These are phyloP conservation scores for Elsinoe batatas DNA, from an alignment of 2,329 filamentous ascomycete species.

Conservation along the genomic window DNA sequence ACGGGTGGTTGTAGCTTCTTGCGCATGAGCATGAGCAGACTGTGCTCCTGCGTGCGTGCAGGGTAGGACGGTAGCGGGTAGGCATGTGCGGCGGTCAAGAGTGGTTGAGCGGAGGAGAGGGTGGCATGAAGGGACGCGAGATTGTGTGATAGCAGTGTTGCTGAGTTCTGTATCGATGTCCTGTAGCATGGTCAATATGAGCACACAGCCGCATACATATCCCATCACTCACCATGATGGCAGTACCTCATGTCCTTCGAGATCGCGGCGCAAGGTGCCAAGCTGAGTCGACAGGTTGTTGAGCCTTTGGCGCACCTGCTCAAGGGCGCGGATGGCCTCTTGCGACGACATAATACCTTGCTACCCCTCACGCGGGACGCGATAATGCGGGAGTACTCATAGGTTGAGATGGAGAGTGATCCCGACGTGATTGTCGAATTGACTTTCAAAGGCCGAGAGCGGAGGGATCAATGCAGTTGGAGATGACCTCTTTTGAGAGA, in stretches of 20 bases:
- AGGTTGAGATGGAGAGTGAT: not conserved
- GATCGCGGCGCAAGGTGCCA: slow-evolving; percentile 19
- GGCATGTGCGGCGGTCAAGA: slow-evolving; percentile 60
- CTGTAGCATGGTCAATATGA: slow-evolving; percentile 16
- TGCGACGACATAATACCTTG: not conserved
- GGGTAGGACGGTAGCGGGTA: slow-evolving; percentile 68
- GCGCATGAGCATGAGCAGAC: slow-evolving; percentile 60
- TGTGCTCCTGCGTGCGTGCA: slow-evolving; percentile 47
- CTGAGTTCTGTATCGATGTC: slow-evolving; percentile 23
- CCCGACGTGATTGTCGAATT: too few relatives aligned
- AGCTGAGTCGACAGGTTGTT: slow-evolving; percentile 23
- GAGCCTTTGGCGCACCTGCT: slow-evolving; percentile 26
- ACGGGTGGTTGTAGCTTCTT: slow-evolving; percentile 76
- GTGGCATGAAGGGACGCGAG: slow-evolving; percentile 57
- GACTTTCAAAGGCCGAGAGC: too few relatives aligned
- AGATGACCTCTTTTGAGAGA: too few relatives aligned
- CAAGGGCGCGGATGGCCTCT: slow-evolving; percentile 22
- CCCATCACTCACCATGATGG: slow-evolving; percentile 25
- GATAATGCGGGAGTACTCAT: not conserved
- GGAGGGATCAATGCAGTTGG: too few relatives aligned
- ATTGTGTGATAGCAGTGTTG: slow-evolving; percentile 41
- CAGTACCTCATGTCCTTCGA: slow-evolving; percentile 23
- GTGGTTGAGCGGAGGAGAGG: slow-evolving; percentile 53
- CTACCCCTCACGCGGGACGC: not conserved
- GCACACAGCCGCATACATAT: slow-evolving; percentile 2